phyloP scores from a whole-genome alignment of 805 yeast species.

The Metschnikowia lochheadii region DNA sequence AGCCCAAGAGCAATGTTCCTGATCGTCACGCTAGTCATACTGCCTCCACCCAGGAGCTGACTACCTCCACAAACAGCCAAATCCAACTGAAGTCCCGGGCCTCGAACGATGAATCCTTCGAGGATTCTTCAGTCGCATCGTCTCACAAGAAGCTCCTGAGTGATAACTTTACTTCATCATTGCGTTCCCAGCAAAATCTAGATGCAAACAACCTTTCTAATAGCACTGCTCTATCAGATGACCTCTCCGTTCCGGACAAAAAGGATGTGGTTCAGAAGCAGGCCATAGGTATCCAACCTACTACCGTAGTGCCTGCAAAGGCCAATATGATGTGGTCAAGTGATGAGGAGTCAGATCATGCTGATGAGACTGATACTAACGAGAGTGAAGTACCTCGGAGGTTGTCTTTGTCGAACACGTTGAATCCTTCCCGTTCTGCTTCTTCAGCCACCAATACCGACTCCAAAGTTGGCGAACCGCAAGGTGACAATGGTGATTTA shows the following conservation, averaged over 20 bases:
- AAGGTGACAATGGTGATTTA: neutral
- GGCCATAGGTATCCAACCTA: conserved; percentile 49
- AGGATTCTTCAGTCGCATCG: neutral
- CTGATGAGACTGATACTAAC: conserved; percentile 8
- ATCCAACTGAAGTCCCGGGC: neutral
- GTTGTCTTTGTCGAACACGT: conserved; percentile 6
- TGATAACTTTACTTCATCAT: neutral
- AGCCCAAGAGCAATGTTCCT: neutral
- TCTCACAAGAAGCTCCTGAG: neutral
- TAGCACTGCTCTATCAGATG: conserved; percentile 9
- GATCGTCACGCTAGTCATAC: neutral
- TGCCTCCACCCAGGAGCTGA: neutral
- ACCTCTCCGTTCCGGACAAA: conserved; percentile 15
- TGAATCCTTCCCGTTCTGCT: neutral
- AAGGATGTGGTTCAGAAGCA: conserved; percentile 15
- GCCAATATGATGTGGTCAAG: conserved; percentile 86
- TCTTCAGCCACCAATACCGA: neutral
- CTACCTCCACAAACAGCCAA: neutral
- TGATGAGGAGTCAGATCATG: conserved; percentile 56
- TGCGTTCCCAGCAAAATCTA: neutral
- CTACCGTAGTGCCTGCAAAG: conserved; percentile 78
- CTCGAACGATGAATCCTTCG: neutral
- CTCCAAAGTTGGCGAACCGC: neutral
- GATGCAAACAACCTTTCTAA: conserved; percentile 3
- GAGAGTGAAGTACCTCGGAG: conserved; percentile 6